These are phyloP conservation scores for Cladosporium oxysporum DNA, from an alignment of 2,329 filamentous ascomycete genomes.

Conservation along the genomic window DNA sequence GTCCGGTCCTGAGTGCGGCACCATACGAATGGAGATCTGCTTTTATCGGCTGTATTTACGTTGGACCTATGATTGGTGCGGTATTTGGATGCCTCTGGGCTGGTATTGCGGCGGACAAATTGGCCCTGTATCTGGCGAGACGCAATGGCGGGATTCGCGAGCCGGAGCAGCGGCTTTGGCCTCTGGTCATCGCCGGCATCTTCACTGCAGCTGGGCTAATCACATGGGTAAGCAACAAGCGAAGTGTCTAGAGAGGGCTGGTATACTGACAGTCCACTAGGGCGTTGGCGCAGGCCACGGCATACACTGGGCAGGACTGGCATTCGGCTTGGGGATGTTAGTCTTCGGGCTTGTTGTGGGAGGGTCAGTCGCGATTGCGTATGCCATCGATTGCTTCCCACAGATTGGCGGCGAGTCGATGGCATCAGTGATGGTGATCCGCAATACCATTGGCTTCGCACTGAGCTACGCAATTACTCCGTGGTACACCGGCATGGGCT, in stretches of 20 bases:
- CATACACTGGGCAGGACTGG: conserved; percentile 52
- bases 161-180: conserved; percentile 45
- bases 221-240: conserved; percentile 36
- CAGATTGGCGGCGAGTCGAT: conserved; percentile 49
- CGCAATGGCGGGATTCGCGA: conserved; percentile 43
- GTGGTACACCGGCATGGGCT: conserved; percentile 45
- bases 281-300: conserved; percentile 49
- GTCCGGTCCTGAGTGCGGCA: conserved; percentile 24
- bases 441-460: conserved; percentile 52
- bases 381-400: conserved; percentile 50
- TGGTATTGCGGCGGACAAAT: conserved; percentile 37
- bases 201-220: conserved; percentile 49
- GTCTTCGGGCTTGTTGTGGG: conserved; percentile 44
- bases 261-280: not conserved
- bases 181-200: conserved; percentile 42
- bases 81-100: conserved; percentile 40
- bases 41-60: conserved; percentile 53
- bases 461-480: conserved; percentile 53
- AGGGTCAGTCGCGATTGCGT: conserved; percentile 43
- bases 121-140: conserved; percentile 38
- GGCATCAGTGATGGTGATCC: conserved; percentile 50
- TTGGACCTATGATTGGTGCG: conserved; percentile 47
- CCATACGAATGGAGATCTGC: conserved; percentile 41
- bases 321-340: conserved; percentile 47
- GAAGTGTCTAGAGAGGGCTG: not conserved